Evolutionary conservation across 306 rosid genomes (phyloP).

Genomic region (Argentina anserina): DNA sequence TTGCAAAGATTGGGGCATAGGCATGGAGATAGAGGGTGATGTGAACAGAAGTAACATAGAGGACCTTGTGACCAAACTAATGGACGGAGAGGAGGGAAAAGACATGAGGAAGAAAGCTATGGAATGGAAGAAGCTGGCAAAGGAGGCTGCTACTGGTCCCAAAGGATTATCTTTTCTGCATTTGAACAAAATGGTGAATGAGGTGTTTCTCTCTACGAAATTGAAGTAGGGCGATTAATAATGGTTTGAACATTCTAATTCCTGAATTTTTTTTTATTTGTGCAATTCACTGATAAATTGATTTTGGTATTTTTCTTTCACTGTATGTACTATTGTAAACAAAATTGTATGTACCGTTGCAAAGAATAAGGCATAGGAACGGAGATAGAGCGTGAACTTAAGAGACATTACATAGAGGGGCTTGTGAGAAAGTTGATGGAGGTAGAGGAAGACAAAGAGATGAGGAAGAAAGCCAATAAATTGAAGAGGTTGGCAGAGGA

Average conservation of each 20-base stretch:
- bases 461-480: slow-evolving; percentile 39
- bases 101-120: slow-evolving; percentile 37
- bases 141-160: slow-evolving; percentile 18
- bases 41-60: slow-evolving; percentile 37
- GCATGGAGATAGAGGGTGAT: slow-evolving; percentile 50
- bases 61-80: slow-evolving; percentile 40
- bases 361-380: slow-evolving; percentile 61
- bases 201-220: slow-evolving; percentile 22
- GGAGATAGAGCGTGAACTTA: slow-evolving; percentile 50
- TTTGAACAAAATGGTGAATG: slow-evolving; percentile 29
- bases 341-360: not conserved
- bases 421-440: slow-evolving; percentile 36
- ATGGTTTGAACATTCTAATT: not conserved
- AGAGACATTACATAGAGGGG: slow-evolving; percentile 38
- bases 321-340: too few relatives aligned
- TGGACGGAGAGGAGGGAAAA: slow-evolving; percentile 45
- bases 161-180: slow-evolving; percentile 31
- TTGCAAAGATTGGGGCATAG: slow-evolving; percentile 61
- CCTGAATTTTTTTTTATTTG: not conserved
- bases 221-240: not conserved
- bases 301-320: too few relatives aligned
- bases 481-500: slow-evolving; percentile 47
- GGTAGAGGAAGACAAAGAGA: slow-evolving; percentile 39
- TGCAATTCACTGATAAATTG: not conserved
- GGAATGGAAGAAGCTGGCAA: slow-evolving; percentile 43